phyloP scores from a whole-genome alignment of 2,329 filamentous ascomycete species.

The Penicillium sp. region DNA sequence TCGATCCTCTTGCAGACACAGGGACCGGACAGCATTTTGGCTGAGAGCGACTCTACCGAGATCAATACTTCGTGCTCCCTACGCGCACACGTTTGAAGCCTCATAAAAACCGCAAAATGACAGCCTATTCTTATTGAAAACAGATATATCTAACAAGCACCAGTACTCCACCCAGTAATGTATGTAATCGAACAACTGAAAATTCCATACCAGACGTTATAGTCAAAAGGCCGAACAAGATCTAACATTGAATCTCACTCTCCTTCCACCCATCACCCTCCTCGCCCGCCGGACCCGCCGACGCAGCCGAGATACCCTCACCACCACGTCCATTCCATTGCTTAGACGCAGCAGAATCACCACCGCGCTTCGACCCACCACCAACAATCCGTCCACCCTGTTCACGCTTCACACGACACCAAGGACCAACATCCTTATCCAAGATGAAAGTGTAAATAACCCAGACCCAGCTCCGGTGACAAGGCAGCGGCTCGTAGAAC shows the following conservation, averaged over 20 bases:
- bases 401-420: conserved; percentile 88
- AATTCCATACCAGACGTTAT: conserved; percentile 2
- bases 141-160: background rate
- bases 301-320: conserved; percentile 41
- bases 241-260: conserved; percentile 63
- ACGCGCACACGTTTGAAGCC: no score
- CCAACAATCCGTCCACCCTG: conserved; percentile 66
- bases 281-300: conserved; percentile 47
- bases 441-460: conserved; percentile 95
- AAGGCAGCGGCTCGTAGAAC: conserved; percentile 85
- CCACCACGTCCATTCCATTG: conserved; percentile 36
- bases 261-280: conserved; percentile 62
- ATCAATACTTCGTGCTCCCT: no score
- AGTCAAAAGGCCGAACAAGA: conserved; percentile 1
- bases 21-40: background rate
- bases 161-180: background rate
- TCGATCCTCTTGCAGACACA: background rate
- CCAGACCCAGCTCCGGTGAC: conserved; percentile 84
- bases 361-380: conserved; percentile 25
- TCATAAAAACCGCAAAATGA: background rate
- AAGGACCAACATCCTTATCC: conserved; percentile 85
- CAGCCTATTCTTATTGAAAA: background rate
- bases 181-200: background rate
- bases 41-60: no score
- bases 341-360: conserved; percentile 3